Percentiles rank a stretch among this genome's conserved stretches.
These are phyloP conservation scores for Aspergillus jensenii DNA, from an alignment of 2,329 filamentous ascomycete genomes.

Conservation along the genomic window DNA sequence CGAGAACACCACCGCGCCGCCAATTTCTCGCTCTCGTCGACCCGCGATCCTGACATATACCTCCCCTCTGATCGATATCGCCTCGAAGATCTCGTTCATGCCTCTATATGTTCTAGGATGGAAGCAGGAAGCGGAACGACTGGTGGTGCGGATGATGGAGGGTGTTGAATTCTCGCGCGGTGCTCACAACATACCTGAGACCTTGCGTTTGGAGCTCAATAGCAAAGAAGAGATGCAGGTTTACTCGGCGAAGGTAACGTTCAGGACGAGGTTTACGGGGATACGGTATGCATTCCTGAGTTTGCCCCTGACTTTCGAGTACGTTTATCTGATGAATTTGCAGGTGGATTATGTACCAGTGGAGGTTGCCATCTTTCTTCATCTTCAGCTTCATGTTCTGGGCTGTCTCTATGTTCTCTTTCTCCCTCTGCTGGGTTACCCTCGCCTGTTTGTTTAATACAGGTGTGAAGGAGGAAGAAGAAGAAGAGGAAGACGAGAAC, in stretches of 20 bases:
- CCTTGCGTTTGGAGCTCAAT: conserved; percentile 66
- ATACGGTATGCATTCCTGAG: conserved; percentile 50
- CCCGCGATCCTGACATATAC: conserved; percentile 78
- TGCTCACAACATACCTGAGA: conserved; percentile 52
- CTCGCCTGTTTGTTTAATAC: conserved; percentile 47
- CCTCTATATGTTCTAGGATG: conserved; percentile 69
- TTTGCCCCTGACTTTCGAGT: not conserved
- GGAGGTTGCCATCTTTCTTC: conserved; percentile 68
- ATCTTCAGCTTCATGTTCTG: conserved; percentile 73
- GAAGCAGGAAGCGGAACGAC: conserved; percentile 60
- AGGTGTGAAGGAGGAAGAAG: conserved; percentile 9
- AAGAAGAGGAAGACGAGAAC: not conserved
- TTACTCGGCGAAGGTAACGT: conserved; percentile 66
- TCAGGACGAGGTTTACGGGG: conserved; percentile 74
- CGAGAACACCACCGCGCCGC: conserved; percentile 30
- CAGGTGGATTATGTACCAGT: conserved; percentile 83
- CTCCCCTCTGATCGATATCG: conserved; percentile 65
- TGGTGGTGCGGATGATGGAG: conserved; percentile 73
- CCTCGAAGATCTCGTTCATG: conserved; percentile 62
- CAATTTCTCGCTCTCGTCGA: conserved; percentile 66
- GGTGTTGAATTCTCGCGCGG: conserved; percentile 63
- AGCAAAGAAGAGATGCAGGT: conserved; percentile 71
- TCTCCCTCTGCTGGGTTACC: conserved; percentile 63
- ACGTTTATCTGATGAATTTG: conserved; percentile 18
- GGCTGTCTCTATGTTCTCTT: conserved; percentile 68